Evolutionary conservation across 176 grass and related monocot genomes (phyloP), one percentile per base, ranked within the genome.

Genomic region (Secale cereale): DNA sequence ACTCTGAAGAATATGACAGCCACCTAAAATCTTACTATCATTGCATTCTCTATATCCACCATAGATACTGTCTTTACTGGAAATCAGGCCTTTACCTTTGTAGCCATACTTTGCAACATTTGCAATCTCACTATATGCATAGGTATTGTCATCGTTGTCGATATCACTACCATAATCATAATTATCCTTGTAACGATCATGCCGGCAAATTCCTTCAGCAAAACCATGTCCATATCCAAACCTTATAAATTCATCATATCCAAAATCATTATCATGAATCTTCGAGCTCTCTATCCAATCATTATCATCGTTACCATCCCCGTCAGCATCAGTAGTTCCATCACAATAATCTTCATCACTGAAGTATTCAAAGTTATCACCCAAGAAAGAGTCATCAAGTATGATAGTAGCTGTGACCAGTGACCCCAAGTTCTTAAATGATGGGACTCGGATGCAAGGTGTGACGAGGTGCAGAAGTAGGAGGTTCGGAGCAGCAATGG

Each of bases 91-190:
- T 5, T 46, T 46, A 15, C 67, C 9, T 37, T 70, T 36, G 74
- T 77, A 57, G 48, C 74, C 48, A 77, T 77, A 77, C 74, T 33
- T 56, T 57, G 28, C 46, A 48, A 20, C 78, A 23, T 87, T 75
- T 87, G 68, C 85, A 75, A 81, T 81, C 85, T 87, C 69, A 48
- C 31, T 66, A 27, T 87, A 87, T 35, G 56, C 78, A 75, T 36
- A 68, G 30, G 65, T 68, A 33, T 81, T 48, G 10, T 12, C 70
- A 81, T 87, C 85, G 39, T 70, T 87, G 37, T 81, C 46, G 56
- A 85, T 68, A 36, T 78, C 83, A 66, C 41, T 65, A n/a, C 78
- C 70, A 67, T 67, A 76, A 41, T 54, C 60, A 75, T 66, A 65
- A 25, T 76, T 29, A 13, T 76, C 78, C 35, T 14, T 23, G 67